Evolutionary conservation across 2,329 filamentous ascomycete genomes (phyloP).

Genomic region (Podosphaera fusca): DNA sequence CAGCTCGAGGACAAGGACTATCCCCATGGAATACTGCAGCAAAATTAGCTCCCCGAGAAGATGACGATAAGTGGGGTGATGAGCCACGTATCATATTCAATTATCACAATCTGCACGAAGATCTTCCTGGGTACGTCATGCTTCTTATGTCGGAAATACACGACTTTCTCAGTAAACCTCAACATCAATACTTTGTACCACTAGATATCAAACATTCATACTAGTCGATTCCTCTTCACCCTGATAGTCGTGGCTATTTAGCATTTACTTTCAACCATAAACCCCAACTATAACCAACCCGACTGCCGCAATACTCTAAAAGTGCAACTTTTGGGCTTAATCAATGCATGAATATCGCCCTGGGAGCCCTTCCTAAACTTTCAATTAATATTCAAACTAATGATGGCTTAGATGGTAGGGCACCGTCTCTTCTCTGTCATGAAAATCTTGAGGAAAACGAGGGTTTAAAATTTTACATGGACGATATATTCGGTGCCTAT

Average conservation of each 20-base stretch:
- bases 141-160: not conserved
- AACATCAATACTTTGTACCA: not conserved
- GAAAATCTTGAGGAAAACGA: not conserved
- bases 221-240: not conserved
- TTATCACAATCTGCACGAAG: not conserved
- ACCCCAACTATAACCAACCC: not conserved
- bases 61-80: not conserved
- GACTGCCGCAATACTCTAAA: not conserved
- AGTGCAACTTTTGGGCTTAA: not conserved
- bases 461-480: no score
- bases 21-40: not conserved
- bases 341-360: not conserved
- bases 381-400: not conserved
- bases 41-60: not conserved
- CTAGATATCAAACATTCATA: not conserved
- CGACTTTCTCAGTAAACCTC: not conserved
- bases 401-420: not conserved
- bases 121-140: not conserved
- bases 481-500: not conserved
- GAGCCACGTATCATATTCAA: not conserved
- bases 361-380: not conserved
- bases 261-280: not conserved
- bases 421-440: not conserved
- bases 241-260: not conserved
- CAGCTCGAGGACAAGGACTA: not conserved